phyloP scores from a whole-genome alignment of 257 asterid genomes.

The Solanum ahanhuiri region DNA sequence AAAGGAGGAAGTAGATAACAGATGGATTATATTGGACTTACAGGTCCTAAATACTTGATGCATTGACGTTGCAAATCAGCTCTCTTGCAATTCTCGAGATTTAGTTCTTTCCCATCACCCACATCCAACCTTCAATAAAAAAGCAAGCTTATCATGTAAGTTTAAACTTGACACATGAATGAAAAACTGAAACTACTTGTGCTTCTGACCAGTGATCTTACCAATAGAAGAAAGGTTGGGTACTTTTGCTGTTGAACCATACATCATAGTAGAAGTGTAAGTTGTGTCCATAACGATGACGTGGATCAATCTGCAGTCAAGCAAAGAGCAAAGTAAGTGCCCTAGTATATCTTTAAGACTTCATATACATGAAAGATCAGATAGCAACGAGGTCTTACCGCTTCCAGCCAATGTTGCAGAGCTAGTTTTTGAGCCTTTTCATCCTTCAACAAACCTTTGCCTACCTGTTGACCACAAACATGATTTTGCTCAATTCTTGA shows the following conservation, averaged over 20 bases:
- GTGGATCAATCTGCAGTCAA: slow-evolving; percentile 55
- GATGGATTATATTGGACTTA: slow-evolving; percentile 17
- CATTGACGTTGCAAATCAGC: slow-evolving; percentile 43
- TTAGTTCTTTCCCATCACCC: slow-evolving; percentile 61
- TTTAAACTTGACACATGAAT: not conserved
- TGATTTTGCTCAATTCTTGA: not conserved
- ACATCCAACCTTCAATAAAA: slow-evolving; percentile 50
- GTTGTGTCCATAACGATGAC: slow-evolving; percentile 75
- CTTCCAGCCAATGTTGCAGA: slow-evolving; percentile 82
- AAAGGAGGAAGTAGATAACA: not conserved
- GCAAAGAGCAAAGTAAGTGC: not conserved
- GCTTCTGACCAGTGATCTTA: slow-evolving; percentile 6
- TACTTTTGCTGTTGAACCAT: slow-evolving; percentile 51
- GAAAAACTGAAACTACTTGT: not conserved
- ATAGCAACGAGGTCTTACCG: slow-evolving; percentile 26
- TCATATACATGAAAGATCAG: not conserved
- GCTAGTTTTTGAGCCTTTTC: slow-evolving; percentile 71
- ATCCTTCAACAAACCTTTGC: slow-evolving; percentile 59
- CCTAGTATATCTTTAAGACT: not conserved
- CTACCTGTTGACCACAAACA: slow-evolving; percentile 34
- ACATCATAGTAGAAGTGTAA: slow-evolving; percentile 52
- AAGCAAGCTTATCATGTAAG: not conserved
- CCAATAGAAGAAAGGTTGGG: slow-evolving; percentile 78
- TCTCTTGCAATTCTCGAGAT: slow-evolving; percentile 42
- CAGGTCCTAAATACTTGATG: slow-evolving; percentile 60